Conservation (phyloP, 257 asterid genomes). For the Solanum medicagineum region DNA sequence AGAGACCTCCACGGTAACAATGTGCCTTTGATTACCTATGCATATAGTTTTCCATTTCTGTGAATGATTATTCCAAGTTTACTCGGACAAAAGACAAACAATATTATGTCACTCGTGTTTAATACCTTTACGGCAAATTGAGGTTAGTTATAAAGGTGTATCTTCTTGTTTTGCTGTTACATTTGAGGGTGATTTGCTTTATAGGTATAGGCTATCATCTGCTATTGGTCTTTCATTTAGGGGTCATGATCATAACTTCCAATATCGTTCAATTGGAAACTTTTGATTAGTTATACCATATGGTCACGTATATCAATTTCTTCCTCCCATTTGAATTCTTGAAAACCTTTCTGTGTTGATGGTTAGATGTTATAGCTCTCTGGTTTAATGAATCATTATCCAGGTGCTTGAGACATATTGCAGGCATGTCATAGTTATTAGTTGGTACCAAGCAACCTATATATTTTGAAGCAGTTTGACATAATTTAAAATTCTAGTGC, state of each 20-base stretch:
- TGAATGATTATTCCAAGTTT: neutral
- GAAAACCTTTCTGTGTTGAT: neutral
- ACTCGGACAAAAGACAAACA: neutral
- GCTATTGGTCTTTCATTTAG: neutral
- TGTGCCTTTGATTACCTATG: neutral
- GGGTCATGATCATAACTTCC: neutral
- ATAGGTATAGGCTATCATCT: neutral
- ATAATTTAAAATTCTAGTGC: neutral
- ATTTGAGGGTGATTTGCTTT: neutral
- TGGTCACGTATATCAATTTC: neutral
- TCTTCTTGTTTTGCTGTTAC: neutral
- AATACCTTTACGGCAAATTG: neutral
- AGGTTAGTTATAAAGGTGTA: neutral
- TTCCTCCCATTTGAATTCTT: neutral
- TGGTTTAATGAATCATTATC: neutral
- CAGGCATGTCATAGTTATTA: neutral
- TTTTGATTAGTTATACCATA: neutral
- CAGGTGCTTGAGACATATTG: neutral
- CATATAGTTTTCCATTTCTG: neutral
- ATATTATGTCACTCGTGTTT: neutral
- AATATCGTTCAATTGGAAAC: neutral
- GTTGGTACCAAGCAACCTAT: neutral
- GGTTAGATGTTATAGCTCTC: neutral
- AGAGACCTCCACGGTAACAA: slow-evolving; percentile 71
- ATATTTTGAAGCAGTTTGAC: neutral